Evolutionary conservation across 768 basidiomycete species (phyloP), one percentile per base, ranked within the genome.

Genomic region (Boletus tylopilopsis): DNA sequence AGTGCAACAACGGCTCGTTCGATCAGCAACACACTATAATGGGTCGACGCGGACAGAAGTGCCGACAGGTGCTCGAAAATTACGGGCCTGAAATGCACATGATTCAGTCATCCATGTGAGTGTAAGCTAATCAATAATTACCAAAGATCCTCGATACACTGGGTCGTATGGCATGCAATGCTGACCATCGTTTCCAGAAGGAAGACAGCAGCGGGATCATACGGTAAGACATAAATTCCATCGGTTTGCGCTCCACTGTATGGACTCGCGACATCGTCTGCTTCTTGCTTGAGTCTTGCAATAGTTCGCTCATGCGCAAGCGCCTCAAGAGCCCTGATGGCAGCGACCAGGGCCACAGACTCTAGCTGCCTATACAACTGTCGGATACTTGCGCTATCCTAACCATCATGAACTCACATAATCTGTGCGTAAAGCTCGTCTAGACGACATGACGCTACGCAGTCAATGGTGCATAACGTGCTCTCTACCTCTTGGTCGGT

Each of bases 361-460:
- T 92, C 82, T 8, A 96, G 76, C 62, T 85, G 79, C 73, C 92
- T 95, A 57, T 7, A 41, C 2, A 43, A 42, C n/a, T 32, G 32
- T 69, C 41, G 66, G 34, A 33, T 11, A 25, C 16, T 21, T 30
- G 32, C 9, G 1, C 15, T 5, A 38, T 35, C n/a, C 22, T 37
- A 27, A 34, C 35, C 43, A 42, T n/a, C 12, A 45, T 23, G 15
- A 18, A 73, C 90, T 63, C 63, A 95, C 94, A 88, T 83, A 27
- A 97, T 93, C 63, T 98, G 91, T 35, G 78, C 82, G 69, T 98
- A 98, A 2, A 99, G 76, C 63, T 96, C 93, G 56, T 99, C 96
- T 30, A 99, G 71, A 30, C 89, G 83, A 67, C 96, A 99, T 16
- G 92, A 90, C 3, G 85, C 84, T 50, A 99, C 86, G 64, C 94